A percentile compares a stretch with the other conserved stretches of the same genome.
phyloP scores from a whole-genome alignment of 345 rosid species.

The Corymbia maculata region DNA sequence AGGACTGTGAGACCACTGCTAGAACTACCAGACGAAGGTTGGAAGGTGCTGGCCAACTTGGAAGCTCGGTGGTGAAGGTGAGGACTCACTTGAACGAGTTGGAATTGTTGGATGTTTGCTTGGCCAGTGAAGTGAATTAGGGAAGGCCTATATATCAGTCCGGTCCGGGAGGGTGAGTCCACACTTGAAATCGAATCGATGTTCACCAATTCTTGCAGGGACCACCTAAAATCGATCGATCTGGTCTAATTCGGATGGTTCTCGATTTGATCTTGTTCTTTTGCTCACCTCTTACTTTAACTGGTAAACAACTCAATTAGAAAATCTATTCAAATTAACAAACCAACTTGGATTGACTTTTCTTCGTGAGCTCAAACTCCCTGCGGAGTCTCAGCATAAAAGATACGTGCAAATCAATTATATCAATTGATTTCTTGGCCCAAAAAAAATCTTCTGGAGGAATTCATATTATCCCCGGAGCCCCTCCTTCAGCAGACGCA shows the following conservation, averaged over 20 bases:
- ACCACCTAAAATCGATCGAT: neutral
- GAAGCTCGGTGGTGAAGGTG: neutral
- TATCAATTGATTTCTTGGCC: neutral
- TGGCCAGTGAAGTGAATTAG: neutral
- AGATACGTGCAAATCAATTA: neutral
- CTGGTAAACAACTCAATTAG: neutral
- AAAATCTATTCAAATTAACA: neutral
- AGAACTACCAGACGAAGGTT: neutral
- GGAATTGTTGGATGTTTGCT: neutral
- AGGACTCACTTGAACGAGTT: neutral
- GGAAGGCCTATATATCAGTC: neutral
- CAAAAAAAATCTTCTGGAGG: neutral
- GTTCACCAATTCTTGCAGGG: too few relatives aligned
- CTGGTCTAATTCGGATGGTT: neutral
- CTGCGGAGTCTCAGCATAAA: neutral
- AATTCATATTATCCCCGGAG: neutral
- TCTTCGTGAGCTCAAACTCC: neutral
- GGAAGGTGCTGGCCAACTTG: neutral
- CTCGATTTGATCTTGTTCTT: rapidly evolving
- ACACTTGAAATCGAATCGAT: too few relatives aligned
- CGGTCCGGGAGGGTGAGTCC: neutral
- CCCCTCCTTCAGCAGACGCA: neutral
- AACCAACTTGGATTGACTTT: neutral
- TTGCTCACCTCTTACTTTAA: neutral
- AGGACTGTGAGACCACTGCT: neutral